phyloP scores from a whole-genome alignment of 169 alveolate genomes.

The Neospora caninum region DNA sequence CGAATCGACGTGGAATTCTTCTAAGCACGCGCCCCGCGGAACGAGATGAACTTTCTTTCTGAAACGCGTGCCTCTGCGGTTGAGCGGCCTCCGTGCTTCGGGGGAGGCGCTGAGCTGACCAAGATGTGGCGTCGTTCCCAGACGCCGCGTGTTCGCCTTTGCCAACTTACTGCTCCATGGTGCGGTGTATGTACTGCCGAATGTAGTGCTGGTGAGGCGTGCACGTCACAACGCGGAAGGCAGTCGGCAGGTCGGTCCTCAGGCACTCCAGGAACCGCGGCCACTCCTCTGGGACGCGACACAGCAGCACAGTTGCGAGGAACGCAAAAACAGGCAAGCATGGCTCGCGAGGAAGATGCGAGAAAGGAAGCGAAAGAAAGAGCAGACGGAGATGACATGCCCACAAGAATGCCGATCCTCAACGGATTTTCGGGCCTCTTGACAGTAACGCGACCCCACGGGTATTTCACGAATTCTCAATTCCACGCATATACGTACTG shows the following conservation, averaged over 20 bases:
- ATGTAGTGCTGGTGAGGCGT: constrained; percentile 72
- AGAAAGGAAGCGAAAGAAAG: neutral
- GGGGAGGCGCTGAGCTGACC: no score
- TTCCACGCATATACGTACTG: neutral
- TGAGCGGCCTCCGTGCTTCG: no score
- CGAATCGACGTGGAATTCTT: no score
- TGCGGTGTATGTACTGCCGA: constrained; percentile 57
- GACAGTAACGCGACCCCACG: no score
- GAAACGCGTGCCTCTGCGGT: no score
- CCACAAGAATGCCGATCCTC: neutral
- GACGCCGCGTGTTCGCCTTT: no score
- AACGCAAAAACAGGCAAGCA: neutral
- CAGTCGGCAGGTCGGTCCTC: constrained; percentile 83
- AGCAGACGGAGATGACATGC: neutral
- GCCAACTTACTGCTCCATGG: neutral
- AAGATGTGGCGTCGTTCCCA: no score
- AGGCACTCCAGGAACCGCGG: constrained; percentile 73
- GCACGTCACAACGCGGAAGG: constrained; percentile 81
- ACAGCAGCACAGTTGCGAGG: neutral
- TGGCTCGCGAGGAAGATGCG: no score
- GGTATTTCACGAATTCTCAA: neutral
- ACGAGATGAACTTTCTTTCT: no score
- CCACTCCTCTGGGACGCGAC: constrained; percentile 75
- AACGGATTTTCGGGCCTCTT: neutral
- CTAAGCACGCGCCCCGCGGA: no score